These are phyloP conservation scores for Apophysomyces trapeziformis DNA, from an alignment of 371 early-diverging fungal species.

Conservation along the genomic window DNA sequence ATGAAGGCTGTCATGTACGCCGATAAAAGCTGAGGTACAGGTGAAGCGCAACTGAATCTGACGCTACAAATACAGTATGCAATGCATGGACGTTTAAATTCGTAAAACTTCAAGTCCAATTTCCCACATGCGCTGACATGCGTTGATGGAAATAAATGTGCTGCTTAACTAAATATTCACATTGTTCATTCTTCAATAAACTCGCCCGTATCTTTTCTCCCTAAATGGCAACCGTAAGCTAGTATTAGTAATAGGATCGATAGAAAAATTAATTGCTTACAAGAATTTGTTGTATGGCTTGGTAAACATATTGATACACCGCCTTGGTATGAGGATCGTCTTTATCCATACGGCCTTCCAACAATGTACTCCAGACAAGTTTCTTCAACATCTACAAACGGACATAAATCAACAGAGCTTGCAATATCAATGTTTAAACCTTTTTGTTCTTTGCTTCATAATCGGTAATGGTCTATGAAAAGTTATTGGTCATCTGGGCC, in stretches of 20 bases:
- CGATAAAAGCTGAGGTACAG: too few species aligned
- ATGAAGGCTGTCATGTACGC: too few species aligned
- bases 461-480: neutral
- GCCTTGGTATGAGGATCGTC: neutral
- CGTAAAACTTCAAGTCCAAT: neutral
- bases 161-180: slow-evolving; percentile 1
- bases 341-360: neutral
- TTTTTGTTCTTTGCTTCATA: slow-evolving; percentile 6
- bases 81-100: too few species aligned
- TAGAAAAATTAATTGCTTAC: neutral
- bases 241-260: neutral
- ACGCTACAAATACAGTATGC: too few species aligned
- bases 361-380: neutral
- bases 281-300: slow-evolving; percentile 4
- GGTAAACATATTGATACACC: slow-evolving; percentile 1
- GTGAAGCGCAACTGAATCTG: too few species aligned
- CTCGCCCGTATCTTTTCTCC: neutral
- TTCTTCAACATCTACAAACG: neutral
- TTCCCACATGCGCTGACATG: slow-evolving; percentile 2
- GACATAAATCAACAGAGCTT: neutral
- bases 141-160: slow-evolving; percentile 8
- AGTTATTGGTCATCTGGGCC: neutral
- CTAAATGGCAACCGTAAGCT: neutral
- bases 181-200: neutral
- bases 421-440: neutral